Base-by-base conservation (phyloP, 257 asterid species). In the Eucommia ulmoides region DNA sequence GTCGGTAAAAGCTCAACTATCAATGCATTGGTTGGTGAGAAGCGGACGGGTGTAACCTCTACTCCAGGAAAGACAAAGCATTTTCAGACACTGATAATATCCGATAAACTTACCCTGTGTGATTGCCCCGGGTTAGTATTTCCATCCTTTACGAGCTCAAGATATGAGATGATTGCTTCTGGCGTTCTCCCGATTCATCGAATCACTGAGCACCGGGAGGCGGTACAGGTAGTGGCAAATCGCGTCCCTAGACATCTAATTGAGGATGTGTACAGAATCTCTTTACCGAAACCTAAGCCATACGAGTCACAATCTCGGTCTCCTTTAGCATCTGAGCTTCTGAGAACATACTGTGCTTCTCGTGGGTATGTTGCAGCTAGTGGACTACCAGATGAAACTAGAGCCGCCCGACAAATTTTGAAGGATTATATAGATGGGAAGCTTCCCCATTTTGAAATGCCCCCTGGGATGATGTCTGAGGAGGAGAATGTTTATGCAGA, bases 1-100 rank as follows among this genome's bases (percentile, higher is more conserved):
- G 99, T 91, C 0, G 99, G 99, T n/a, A 91, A 91, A 68, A 91
- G 99, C 59, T 91, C 99, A 24, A 91, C 99, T 0, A 91, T 91
- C 60, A 91, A 91, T 55, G 99, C 96, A 54, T 70, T 91, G 70
- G 96, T 91, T 6, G 99, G 99, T 29, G 96, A 60, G 67, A 91
- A 91, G 61, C 68, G 71, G 52, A 80, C 99, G 0, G 99, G 96
- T n/a, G 99, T 91, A 45, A 91, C 99, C 49, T 86, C 99, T 19
- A 91, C 96, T 59, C 95, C 96, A 0, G 99, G 99, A 57, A 91
- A 91, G 71, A 91, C 99, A 0, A 91, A 91, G 72, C 99, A 91
- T 65, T 91, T 91, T 64, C 99, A 91, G 54, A 91, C 99, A 42
- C 59, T 91, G n/a, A 82, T 78, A 65, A 83, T 91, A 38, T 91